Evolutionary conservation across 2,329 filamentous ascomycete genomes (phyloP).

Genomic region (Aotearoamyces nothofagi): DNA sequence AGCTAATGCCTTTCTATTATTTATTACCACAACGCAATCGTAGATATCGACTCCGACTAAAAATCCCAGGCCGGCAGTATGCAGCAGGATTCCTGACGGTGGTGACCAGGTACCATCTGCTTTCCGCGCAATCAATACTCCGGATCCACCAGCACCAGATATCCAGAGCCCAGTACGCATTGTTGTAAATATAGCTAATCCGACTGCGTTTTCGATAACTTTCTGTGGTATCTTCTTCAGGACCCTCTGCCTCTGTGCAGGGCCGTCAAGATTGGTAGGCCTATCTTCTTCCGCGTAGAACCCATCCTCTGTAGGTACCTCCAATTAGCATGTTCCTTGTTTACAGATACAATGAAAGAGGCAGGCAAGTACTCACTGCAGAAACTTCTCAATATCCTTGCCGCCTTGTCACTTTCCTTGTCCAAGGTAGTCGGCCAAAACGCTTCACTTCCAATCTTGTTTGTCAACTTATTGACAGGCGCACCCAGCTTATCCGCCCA

Average conservation of each 20-base stretch:
- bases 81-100: conserved; percentile 78
- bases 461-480: conserved; percentile 68
- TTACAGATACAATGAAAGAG: no score
- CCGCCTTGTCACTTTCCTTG: conserved; percentile 82
- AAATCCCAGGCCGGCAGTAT: conserved; percentile 80
- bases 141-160: conserved; percentile 80
- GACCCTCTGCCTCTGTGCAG: conserved; percentile 39
- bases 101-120: conserved; percentile 84
- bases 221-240: conserved; percentile 71
- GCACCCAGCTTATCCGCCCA: conserved; percentile 53
- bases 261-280: conserved; percentile 15
- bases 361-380: conserved; percentile 52
- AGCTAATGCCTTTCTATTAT: conserved; percentile 70
- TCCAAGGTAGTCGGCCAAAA: conserved; percentile 81
- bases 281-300: conserved; percentile 44
- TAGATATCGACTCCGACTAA: conserved; percentile 88
- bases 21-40: conserved; percentile 88
- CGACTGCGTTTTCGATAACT: conserved; percentile 80
- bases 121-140: conserved; percentile 69
- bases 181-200: conserved; percentile 85
- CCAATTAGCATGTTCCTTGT: conserved; percentile 7
- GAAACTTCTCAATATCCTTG: conserved; percentile 78
- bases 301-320: conserved; percentile 40
- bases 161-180: conserved; percentile 91
- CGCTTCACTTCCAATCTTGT: conserved; percentile 67